A percentile compares a stretch with the other conserved stretches of the same genome.
These are phyloP conservation scores for Thinopyrum obtusiflorum DNA, from an alignment of 202 grass and related monocot species.

Conservation along the genomic window DNA sequence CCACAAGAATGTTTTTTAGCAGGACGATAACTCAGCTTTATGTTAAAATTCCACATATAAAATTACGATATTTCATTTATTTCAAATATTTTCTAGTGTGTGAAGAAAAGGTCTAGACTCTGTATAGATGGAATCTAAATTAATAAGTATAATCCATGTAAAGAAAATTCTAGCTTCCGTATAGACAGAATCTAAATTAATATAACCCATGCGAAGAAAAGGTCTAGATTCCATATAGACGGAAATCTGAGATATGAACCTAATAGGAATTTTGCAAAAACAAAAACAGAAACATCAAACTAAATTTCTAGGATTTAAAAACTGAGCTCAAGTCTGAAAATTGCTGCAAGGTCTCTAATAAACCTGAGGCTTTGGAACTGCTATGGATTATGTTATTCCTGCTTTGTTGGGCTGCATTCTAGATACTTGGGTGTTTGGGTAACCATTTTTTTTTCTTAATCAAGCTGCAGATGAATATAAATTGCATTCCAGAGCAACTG, in stretches of 20 bases:
- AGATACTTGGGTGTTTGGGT: neutral
- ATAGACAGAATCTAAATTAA: neutral
- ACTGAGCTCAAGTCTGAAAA: neutral
- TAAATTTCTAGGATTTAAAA: neutral
- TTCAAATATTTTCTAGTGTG: neutral
- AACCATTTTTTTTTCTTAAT: neutral
- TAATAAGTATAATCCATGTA: neutral
- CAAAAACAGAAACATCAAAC: neutral
- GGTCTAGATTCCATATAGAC: neutral
- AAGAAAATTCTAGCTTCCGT: neutral
- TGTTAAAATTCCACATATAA: neutral
- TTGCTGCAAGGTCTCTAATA: neutral
- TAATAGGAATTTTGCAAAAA: neutral
- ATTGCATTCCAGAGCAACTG: neutral
- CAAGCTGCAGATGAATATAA: neutral
- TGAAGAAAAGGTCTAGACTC: neutral
- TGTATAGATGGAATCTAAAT: neutral
- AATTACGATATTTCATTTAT: neutral
- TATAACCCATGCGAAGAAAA: neutral
- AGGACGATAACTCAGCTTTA: neutral
- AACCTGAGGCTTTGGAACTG: neutral
- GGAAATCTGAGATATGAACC: neutral
- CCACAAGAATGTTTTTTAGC: neutral
- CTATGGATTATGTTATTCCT: neutral
- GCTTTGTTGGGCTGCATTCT: neutral